These are phyloP conservation scores for Cornus florida DNA, from an alignment of 148 eudicot species.

Conservation along the genomic window DNA sequence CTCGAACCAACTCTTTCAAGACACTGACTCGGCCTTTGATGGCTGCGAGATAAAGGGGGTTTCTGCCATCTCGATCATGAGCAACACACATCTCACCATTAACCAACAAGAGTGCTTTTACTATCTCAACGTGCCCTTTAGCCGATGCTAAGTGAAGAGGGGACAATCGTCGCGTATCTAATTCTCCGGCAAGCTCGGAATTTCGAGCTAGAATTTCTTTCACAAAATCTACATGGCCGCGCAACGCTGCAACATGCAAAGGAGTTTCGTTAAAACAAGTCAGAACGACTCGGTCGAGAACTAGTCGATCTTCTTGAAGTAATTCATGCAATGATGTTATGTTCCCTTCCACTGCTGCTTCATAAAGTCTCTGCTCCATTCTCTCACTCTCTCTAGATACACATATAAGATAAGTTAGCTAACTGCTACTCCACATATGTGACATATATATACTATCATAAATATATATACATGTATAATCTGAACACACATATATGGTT, in stretches of 20 bases:
- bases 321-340: too few relatives aligned
- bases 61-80: constrained; percentile 18
- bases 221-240: background rate
- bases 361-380: background rate
- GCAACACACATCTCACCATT: constrained; percentile 27
- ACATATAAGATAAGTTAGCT: too few relatives aligned
- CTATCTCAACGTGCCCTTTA: constrained; percentile 18
- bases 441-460: too few relatives aligned
- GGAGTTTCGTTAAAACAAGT: constrained; percentile 3
- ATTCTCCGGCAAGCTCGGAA: background rate
- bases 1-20: too few relatives aligned
- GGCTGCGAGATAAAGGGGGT: too few relatives aligned
- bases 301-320: background rate
- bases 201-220: too few relatives aligned
- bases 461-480: too few relatives aligned
- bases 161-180: constrained; percentile 15
- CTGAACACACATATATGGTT: too few relatives aligned
- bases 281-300: background rate
- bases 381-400: background rate
- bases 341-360: too few relatives aligned
- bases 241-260: constrained; percentile 2
- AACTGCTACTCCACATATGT: too few relatives aligned
- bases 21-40: too few relatives aligned
- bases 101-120: background rate
- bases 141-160: constrained; percentile 41